A percentile compares a stretch with the other conserved stretches of the same genome.
Evolutionary conservation across 768 basidiomycete genomes (phyloP).

Genomic region (Lentinula sp.): DNA sequence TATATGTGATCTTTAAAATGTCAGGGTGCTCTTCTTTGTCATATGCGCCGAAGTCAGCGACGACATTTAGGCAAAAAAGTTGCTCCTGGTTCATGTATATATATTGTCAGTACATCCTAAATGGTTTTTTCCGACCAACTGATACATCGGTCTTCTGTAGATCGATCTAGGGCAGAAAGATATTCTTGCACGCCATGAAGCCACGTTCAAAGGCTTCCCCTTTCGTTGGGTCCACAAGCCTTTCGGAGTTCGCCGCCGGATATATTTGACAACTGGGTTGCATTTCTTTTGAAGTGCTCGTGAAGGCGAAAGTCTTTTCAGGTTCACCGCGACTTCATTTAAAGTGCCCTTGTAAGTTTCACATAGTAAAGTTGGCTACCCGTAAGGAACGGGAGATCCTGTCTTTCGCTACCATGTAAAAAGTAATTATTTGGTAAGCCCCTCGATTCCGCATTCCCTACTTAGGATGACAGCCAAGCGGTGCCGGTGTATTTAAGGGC

Average conservation of each 20-base stretch:
- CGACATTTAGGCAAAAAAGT: not conserved
- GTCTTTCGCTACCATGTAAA: constrained; percentile 36
- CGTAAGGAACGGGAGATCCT: constrained; percentile 36
- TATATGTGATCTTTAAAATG: not conserved
- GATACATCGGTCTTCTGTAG: constrained; percentile 6
- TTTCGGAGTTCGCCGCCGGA: not conserved
- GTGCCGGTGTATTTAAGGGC: constrained; percentile 42
- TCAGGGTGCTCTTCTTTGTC: not conserved
- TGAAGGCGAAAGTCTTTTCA: constrained; percentile 4
- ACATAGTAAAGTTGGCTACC: constrained; percentile 19
- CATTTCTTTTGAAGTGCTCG: not conserved
- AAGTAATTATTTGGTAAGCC: constrained; percentile 31
- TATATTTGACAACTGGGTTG: constrained; percentile 4
- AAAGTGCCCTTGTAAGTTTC: constrained; percentile 28
- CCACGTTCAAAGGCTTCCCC: not conserved
- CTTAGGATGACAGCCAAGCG: constrained; percentile 33
- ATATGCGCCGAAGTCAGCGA: not conserved
- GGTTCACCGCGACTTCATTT: constrained; percentile 15
- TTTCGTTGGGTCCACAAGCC: not conserved
- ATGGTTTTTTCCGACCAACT: not conserved
- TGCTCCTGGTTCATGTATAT: not conserved
- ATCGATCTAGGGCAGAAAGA: constrained; percentile 6
- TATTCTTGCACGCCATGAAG: not conserved
- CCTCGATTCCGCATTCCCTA: constrained; percentile 34
- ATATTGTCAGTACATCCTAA: not conserved